Evolutionary conservation across 2,329 filamentous ascomycete species (phyloP).

Genomic region (Sclerotinia spermophila): DNA sequence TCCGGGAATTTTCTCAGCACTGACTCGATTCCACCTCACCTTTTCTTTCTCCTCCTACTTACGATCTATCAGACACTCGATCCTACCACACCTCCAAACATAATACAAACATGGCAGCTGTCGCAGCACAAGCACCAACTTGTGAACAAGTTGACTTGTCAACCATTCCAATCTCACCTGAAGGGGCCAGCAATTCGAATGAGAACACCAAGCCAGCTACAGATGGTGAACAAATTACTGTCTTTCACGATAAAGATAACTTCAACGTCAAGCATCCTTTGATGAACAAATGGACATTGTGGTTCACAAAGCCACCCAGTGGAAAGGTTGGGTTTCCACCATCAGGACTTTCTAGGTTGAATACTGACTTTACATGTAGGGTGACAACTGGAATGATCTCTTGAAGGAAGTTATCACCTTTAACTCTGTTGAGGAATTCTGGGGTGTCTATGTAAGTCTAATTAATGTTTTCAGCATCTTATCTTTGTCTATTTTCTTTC

Average conservation of each 20-base stretch:
- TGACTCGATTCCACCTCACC: background rate
- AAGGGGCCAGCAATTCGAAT: constrained; percentile 54
- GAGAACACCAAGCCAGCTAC: constrained; percentile 42
- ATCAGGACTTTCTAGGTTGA: background rate
- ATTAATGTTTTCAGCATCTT: background rate
- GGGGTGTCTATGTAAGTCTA: constrained; percentile 90
- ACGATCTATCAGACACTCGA: constrained; percentile 13
- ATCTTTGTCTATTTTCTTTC: background rate
- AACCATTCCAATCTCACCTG: constrained; percentile 64
- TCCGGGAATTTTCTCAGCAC: background rate
- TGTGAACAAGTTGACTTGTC: constrained; percentile 58
- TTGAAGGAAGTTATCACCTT: constrained; percentile 99
- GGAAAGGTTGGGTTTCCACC: constrained; percentile 66
- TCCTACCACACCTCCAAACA: background rate
- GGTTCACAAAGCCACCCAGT: constrained; percentile 98
- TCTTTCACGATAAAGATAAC: constrained; percentile 98
- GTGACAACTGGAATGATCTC: constrained; percentile 97
- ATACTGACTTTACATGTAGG: constrained; percentile 48
- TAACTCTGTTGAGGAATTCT: constrained; percentile 98
- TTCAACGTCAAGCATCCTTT: constrained; percentile 99
- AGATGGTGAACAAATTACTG: constrained; percentile 70
- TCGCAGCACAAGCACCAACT: constrained; percentile 25
- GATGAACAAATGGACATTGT: constrained; percentile 96
- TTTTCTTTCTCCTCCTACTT: background rate
- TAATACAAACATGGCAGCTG: constrained; percentile 31